Conservation (phyloP, 2,329 filamentous ascomycete genomes). For the Pseudovirgaria hyperparasitica region DNA sequence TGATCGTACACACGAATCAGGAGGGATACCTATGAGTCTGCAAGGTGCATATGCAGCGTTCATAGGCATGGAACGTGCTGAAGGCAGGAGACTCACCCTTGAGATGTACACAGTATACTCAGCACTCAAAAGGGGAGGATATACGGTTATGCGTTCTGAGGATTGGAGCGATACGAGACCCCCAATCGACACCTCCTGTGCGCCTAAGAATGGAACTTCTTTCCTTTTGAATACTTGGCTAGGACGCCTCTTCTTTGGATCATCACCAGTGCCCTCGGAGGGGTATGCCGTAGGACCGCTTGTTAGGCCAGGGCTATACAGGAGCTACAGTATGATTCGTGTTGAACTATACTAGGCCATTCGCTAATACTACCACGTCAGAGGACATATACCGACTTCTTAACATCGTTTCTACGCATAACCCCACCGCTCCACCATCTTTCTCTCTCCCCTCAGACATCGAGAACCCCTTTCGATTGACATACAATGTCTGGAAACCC, state of each 20-base stretch:
- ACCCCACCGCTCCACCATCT: slow-evolving; percentile 35
- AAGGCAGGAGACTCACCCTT: slow-evolving; percentile 42
- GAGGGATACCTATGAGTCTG: slow-evolving; percentile 72
- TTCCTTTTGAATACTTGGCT: slow-evolving; percentile 24
- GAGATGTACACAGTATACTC: slow-evolving; percentile 84
- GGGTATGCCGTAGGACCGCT: slow-evolving; percentile 33
- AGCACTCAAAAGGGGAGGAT: slow-evolving; percentile 70
- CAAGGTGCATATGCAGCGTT: slow-evolving; percentile 83
- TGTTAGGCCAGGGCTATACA: slow-evolving; percentile 39
- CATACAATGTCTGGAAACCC: slow-evolving; percentile 76
- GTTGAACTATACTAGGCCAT: slow-evolving; percentile 26
- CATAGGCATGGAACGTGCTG: slow-evolving; percentile 52
- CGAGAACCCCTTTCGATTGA: slow-evolving; percentile 53
- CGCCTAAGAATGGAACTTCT: slow-evolving; percentile 7
- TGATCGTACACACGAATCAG: slow-evolving; percentile 35
- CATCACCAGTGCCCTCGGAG: slow-evolving; percentile 8
- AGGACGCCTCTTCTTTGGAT: slow-evolving; percentile 12
- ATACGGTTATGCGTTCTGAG: slow-evolving; percentile 63
- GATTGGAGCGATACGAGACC: slow-evolving; percentile 24
- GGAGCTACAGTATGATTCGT: slow-evolving; percentile 36
- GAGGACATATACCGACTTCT: slow-evolving; percentile 64
- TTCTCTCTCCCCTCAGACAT: slow-evolving; percentile 16
- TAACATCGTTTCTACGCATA: slow-evolving; percentile 58
- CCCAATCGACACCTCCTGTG: slow-evolving; percentile 4
- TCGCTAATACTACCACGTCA: slow-evolving; percentile 2